Evolutionary conservation across 768 basidiomycete species (phyloP), one percentile per base, ranked within the genome.

Genomic region (Asterophora parasitica): DNA sequence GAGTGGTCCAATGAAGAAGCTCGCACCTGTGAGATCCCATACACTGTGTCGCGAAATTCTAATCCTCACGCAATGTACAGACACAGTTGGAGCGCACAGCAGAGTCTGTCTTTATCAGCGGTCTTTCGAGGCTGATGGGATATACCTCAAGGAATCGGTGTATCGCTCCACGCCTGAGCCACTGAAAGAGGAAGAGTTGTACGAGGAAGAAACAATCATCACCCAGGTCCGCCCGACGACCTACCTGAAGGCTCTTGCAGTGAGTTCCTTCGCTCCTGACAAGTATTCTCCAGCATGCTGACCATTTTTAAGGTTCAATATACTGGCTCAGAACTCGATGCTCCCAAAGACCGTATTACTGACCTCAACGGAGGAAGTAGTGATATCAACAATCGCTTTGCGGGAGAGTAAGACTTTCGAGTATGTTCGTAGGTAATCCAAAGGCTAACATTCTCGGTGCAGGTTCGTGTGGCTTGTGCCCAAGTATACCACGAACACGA

Each of bases 381-480:
- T 30, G 36, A 52, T 23, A 39, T 52, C 3, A 49, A 46, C 27
- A 17, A 34, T 12, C 8, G 15, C 8, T 34, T 27, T 17, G 39
- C 16, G 3, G 49, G 34, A 15, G 42, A 41, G 44, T 46, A 13
- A 10, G 44, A 41, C 13, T n/a, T 5, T 30, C 7, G 6, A 2
- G 10, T 17, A 8, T n/a, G 30, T 27, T 0, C 16, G 28, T 30
- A 5, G 5, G 6, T 5, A 5, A 10, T 30, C 28, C 10, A 10
- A 30, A 5, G 28, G 28, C n/a, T n/a, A n/a, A 16, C 2, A 35
- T 1, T 3, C 8, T 35, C 37, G 20, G 13, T 15, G 4, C 11
- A 50, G 49, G 15, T 46, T 15, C 23, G 49, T 41, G 4, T 50
- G 49, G 49, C 49, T 50, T n/a, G 44, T 50, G 17, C 38, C 39